A percentile compares a stretch with the other conserved stretches of the same genome.
phyloP scores from a whole-genome alignment of 768 basidiomycete genomes.

The Lenzites betulinus region DNA sequence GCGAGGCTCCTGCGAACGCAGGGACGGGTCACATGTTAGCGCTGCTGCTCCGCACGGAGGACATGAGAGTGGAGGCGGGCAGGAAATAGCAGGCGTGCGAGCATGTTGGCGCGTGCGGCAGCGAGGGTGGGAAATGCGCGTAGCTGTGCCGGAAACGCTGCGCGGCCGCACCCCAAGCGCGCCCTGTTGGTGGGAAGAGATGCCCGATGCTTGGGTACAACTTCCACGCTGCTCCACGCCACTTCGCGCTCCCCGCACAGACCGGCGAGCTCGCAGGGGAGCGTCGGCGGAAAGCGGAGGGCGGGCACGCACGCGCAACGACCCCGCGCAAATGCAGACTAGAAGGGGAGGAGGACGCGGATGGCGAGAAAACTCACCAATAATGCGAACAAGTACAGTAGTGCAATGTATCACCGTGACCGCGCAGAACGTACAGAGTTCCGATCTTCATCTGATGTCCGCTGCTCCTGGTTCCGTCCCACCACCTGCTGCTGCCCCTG shows the following conservation, averaged over 20 bases:
- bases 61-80: constrained; percentile 12
- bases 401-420: constrained; percentile 17
- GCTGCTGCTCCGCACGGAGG: neutral
- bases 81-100: constrained; percentile 18
- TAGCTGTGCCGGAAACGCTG: constrained; percentile 9
- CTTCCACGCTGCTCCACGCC: constrained; percentile 19
- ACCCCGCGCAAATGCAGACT: constrained; percentile 1
- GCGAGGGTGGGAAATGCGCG: constrained; percentile 13
- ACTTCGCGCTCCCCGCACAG: neutral
- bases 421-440: constrained; percentile 14
- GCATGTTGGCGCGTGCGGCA: neutral
- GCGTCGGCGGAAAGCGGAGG: constrained; percentile 6
- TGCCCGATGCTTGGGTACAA: constrained; percentile 10
- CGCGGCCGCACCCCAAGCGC: constrained; percentile 3
- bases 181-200: constrained; percentile 15
- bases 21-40: constrained; percentile 17
- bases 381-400: constrained; percentile 20
- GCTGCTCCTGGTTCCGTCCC: neutral
- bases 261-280: neutral
- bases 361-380: constrained; percentile 16
- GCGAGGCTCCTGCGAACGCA: neutral
- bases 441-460: constrained; percentile 17
- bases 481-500: neutral
- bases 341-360: neutral
- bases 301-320: neutral